Evolutionary conservation across 1,284 basidiomycete genomes (phyloP).

Genomic region (Rhodotorula mucilaginosa): DNA sequence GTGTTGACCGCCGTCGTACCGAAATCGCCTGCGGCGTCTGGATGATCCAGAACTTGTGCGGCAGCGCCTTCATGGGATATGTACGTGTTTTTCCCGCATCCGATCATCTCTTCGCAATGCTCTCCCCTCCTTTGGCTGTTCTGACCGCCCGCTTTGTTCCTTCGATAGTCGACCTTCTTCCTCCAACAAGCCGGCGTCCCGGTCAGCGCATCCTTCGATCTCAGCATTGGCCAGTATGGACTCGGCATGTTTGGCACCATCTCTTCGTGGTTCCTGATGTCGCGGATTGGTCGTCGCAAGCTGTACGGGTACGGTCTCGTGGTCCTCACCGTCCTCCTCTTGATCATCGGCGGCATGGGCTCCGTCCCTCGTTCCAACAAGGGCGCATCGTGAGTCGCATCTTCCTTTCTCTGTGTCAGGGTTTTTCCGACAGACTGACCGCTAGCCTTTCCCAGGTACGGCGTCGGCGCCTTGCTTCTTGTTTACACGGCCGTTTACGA

Average conservation of each 20-base stretch:
- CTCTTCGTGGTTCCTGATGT: conserved; percentile 52
- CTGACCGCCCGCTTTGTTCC: not conserved
- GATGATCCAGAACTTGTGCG: conserved; percentile 42
- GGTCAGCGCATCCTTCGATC: not conserved
- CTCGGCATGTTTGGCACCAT: conserved; percentile 51
- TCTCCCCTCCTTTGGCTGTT: no score
- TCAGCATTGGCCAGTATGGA: conserved; percentile 48
- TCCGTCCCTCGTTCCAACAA: not conserved
- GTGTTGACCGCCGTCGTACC: conserved; percentile 52
- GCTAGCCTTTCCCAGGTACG: conserved; percentile 43
- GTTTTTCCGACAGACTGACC: conserved; percentile 48
- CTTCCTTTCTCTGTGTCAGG: not conserved
- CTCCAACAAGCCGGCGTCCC: conserved; percentile 52
- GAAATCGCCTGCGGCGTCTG: conserved; percentile 48
- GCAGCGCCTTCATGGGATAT: conserved; percentile 33
- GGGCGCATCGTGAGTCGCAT: not conserved
- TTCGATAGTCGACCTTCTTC: conserved; percentile 44
- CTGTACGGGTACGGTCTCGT: conserved; percentile 54
- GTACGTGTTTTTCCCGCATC: not conserved
- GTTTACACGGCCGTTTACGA: conserved; percentile 19
- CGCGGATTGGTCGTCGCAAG: conserved; percentile 50
- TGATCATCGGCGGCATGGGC: conserved; percentile 55
- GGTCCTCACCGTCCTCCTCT: conserved; percentile 51
- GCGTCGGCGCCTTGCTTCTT: conserved; percentile 52
- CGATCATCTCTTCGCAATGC: no score